Evolutionary conservation across 106 monocot species (phyloP), one percentile per base, ranked within the genome.

Genomic region (Dioscorea dumetorum): DNA sequence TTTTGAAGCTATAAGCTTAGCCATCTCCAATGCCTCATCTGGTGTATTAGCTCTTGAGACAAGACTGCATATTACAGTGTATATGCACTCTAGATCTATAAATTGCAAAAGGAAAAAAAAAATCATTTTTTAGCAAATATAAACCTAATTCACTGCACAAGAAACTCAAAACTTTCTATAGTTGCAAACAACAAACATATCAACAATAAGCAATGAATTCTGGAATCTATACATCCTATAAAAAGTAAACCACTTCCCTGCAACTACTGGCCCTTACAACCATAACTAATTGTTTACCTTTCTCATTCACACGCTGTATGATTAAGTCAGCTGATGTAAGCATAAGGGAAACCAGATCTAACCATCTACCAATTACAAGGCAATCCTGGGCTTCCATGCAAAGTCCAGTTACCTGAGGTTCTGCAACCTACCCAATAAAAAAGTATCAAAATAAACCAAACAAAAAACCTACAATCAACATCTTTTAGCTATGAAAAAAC

Each of bases 21-120:
- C 83, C 80, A 99, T 87, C 74, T 99, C 87, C 57, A 92, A 64
- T 67, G 82, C 91, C 74, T 99, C 89, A 67, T 89, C 88, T 50
- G 78, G 79, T 49, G 78, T 75, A 66, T 33, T 69, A 34, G 84
- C 72, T 48, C 72, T 82, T 22, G 84, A 75, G 21, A 83, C 89
- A 70, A 99, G 86, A 74, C 79, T 84, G 72, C 92, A 99, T 66
- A 90, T 85, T 22, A 99, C 80, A 63, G 89, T 85, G 49, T 83
- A 87, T 49, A 90, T 87, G 74, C 89, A 89, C 66, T 99, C 97
- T 31, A 99, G 74, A 80, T 99, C 97, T 95, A 66, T 33, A 71
- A 19, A 54, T 18, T 54, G 41, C 41, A 41, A 41, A 41, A 8
- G 6, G 0, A 3, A 6, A 41, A 41, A 8, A 41, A 8, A 3